Evolutionary conservation across 441 rosid genomes (phyloP).

Genomic region (Sinapis alba): DNA sequence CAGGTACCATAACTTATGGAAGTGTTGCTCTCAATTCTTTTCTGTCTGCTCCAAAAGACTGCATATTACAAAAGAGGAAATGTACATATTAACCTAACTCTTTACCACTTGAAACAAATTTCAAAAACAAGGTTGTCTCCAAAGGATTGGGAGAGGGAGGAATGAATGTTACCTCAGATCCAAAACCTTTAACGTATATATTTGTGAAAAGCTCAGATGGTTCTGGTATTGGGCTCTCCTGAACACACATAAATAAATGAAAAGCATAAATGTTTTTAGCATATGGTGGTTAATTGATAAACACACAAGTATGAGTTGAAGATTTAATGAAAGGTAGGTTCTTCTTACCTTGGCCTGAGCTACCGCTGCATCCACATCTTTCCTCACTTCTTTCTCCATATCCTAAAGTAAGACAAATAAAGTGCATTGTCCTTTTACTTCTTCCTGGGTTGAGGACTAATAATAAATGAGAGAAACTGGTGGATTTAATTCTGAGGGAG

Average conservation of each 20-base stretch:
- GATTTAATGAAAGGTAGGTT: not conserved
- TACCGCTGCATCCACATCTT: conserved; percentile 84
- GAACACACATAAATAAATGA: conserved; percentile 29
- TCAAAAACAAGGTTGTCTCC: not conserved
- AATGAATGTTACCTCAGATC: conserved; percentile 63
- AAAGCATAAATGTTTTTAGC: not conserved
- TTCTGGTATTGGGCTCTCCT: conserved; percentile 92
- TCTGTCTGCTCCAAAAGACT: conserved; percentile 81
- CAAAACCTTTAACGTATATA: conserved; percentile 67
- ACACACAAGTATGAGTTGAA: not conserved
- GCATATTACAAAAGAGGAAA: conserved; percentile 29
- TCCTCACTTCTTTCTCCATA: conserved; percentile 81
- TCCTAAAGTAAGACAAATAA: conserved; percentile 45
- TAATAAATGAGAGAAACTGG: not conserved
- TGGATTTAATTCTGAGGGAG: not conserved
- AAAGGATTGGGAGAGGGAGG: conserved; percentile 8
- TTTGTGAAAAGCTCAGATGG: conserved; percentile 82
- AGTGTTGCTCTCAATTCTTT: conserved; percentile 69
- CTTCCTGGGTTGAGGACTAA: not conserved
- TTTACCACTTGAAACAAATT: not conserved
- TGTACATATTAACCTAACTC: not conserved
- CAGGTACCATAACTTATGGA: conserved; percentile 42
- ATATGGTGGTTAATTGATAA: not conserved
- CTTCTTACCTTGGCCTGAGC: conserved; percentile 76
- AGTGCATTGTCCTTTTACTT: not conserved